Conservation (phyloP, 495 filamentous ascomycete species). For the Talaromyces nanjingensis region DNA sequence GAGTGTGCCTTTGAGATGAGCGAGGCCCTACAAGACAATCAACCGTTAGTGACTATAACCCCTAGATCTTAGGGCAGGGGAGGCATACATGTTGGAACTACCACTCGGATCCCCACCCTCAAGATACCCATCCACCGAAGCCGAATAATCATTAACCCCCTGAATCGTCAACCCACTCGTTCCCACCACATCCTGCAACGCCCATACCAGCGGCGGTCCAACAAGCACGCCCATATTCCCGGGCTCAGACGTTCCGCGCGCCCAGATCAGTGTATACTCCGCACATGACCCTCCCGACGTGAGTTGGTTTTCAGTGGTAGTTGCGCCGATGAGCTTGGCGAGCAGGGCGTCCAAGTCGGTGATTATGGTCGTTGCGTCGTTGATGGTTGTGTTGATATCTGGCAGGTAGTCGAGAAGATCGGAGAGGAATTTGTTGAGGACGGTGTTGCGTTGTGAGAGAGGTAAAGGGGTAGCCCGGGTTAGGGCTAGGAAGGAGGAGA, state of each 20-base stretch:
- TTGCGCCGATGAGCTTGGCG: slow-evolving; percentile 6
- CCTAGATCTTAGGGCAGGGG: background rate
- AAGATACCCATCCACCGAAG: slow-evolving; percentile 26
- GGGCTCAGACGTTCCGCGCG: slow-evolving; percentile 31
- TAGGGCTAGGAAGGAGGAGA: background rate
- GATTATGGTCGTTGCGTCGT: background rate
- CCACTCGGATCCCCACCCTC: slow-evolving; percentile 27
- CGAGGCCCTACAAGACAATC: slow-evolving; percentile 6
- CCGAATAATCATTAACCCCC: slow-evolving; percentile 30
- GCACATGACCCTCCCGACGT: slow-evolving; percentile 17
- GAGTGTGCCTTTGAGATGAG: slow-evolving; percentile 11
- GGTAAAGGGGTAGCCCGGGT: background rate
- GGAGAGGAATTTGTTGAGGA: slow-evolving; percentile 9
- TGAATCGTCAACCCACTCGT: slow-evolving; percentile 26
- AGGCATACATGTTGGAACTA: slow-evolving; percentile 17
- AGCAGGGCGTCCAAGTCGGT: background rate
- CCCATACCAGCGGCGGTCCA: slow-evolving; percentile 25
- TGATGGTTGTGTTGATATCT: slow-evolving; percentile 4
- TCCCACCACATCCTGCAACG: slow-evolving; percentile 20
- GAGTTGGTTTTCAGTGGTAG: slow-evolving; percentile 26
- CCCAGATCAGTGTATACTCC: slow-evolving; percentile 33
- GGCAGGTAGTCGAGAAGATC: slow-evolving; percentile 1
- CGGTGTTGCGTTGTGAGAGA: slow-evolving; percentile 3
- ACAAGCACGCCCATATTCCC: slow-evolving; percentile 27
- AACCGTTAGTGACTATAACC: no score